Percentiles rank a stretch among this genome's conserved stretches.
Conservation (phyloP, 306 rosid genomes). For the Malus asiatica region DNA sequence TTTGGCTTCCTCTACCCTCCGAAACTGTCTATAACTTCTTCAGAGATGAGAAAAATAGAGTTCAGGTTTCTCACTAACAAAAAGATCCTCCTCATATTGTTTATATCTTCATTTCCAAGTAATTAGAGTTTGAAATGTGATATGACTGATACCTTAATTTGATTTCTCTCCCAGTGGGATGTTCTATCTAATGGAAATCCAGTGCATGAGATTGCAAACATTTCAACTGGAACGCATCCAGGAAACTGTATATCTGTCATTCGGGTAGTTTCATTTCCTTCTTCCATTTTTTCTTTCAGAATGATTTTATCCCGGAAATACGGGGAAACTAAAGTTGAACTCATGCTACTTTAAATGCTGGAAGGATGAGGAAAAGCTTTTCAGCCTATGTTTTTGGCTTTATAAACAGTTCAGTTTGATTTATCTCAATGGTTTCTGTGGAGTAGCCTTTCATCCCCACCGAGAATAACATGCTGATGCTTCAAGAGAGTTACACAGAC, state of each 20-base stretch:
- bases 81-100: not conserved
- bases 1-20: conserved; percentile 49
- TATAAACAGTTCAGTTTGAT: not conserved
- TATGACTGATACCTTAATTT: not conserved
- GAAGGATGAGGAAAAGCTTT: not conserved
- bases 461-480: conserved; percentile 31
- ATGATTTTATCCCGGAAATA: not conserved
- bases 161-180: conserved; percentile 53
- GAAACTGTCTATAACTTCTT: conserved; percentile 34
- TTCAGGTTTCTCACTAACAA: conserved; percentile 33
- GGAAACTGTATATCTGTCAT: conserved; percentile 43
- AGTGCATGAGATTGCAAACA: conserved; percentile 33
- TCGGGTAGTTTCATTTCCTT: conserved; percentile 28
- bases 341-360: not conserved
- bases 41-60: conserved; percentile 29
- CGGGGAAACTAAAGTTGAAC: not conserved
- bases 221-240: conserved; percentile 42
- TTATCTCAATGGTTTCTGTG: not conserved
- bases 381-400: not conserved
- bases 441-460: conserved; percentile 41
- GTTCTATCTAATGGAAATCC: conserved; percentile 31
- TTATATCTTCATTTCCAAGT: not conserved
- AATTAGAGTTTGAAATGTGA: not conserved
- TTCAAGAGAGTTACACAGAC: conserved; percentile 58
- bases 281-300: not conserved